These are phyloP conservation scores for Ophiocordyceps camponoti-saundersi DNA, from an alignment of 2,329 filamentous ascomycete genomes.

Conservation along the genomic window DNA sequence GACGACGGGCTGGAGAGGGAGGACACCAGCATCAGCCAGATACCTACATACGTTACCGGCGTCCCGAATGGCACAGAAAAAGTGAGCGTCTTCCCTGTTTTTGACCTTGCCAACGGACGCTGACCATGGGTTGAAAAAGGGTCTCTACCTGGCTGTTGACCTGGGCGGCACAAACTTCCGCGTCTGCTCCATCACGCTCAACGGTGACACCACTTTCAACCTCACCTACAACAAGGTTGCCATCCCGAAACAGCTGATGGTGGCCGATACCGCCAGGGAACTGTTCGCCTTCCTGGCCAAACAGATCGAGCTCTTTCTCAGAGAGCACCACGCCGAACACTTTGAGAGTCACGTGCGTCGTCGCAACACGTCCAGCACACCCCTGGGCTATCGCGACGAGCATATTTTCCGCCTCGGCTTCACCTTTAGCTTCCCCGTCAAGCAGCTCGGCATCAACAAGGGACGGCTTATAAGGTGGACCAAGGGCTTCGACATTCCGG, in stretches of 20 bases:
- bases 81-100: conserved; percentile 28
- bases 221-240: conserved; percentile 84
- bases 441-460: conserved; percentile 89
- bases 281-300: conserved; percentile 86
- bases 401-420: conserved; percentile 90
- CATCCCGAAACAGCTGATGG: conserved; percentile 82
- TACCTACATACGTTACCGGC: conserved; percentile 89
- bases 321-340: conserved; percentile 74
- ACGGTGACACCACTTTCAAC: conserved; percentile 89
- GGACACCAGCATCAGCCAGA: conserved; percentile 76
- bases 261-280: conserved; percentile 67
- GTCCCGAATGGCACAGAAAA: conserved; percentile 97
- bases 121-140: conserved; percentile 31
- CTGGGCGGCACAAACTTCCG: conserved; percentile 98
- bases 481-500: conserved; percentile 95
- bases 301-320: conserved; percentile 79
- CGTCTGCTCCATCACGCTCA: conserved; percentile 85
- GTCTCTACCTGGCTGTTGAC: conserved; percentile 89
- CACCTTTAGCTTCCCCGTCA: conserved; percentile 94
- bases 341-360: conserved; percentile 56
- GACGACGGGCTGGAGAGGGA: conserved; percentile 68
- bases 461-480: conserved; percentile 93
- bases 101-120: background rate
- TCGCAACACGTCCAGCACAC: conserved; percentile 41
- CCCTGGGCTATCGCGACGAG: conserved; percentile 47